phyloP scores from a whole-genome alignment of 768 basidiomycete genomes.

The Leccinellum rugosiceps region DNA sequence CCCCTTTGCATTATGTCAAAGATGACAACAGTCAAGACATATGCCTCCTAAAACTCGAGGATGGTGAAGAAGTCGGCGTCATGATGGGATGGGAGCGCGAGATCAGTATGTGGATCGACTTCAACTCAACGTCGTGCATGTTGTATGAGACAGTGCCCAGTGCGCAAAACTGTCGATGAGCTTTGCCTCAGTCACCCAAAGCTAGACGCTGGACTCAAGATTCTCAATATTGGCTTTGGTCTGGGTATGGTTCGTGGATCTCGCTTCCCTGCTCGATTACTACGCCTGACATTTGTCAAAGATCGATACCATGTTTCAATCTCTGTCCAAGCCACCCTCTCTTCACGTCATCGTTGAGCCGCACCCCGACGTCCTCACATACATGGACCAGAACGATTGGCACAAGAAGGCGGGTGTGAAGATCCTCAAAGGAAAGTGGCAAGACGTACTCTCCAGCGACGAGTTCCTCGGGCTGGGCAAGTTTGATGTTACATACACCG shows the following conservation, averaged over 20 bases:
- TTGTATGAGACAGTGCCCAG: constrained; percentile 34
- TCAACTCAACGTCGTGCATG: not conserved
- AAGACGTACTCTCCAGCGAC: constrained; percentile 69
- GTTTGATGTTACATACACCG: constrained; percentile 89
- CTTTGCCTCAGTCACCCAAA: constrained; percentile 57
- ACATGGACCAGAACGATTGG: constrained; percentile 79
- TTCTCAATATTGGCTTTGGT: constrained; percentile 93
- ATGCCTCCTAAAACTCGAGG: constrained; percentile 62
- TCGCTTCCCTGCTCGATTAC: not conserved
- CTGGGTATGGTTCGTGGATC: constrained; percentile 71
- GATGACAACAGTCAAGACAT: constrained; percentile 81
- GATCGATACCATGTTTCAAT: constrained; percentile 85
- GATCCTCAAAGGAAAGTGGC: constrained; percentile 91
- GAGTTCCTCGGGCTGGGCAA: constrained; percentile 62
- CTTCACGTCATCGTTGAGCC: constrained; percentile 92
- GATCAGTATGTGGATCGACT: constrained; percentile 54
- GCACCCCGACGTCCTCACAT: constrained; percentile 84
- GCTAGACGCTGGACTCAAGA: constrained; percentile 45
- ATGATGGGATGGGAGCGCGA: constrained; percentile 99
- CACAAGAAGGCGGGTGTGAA: constrained; percentile 71
- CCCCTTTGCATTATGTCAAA: constrained; percentile 60
- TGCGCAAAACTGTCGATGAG: constrained; percentile 72
- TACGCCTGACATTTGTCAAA: constrained; percentile 30
- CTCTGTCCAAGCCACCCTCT: constrained; percentile 51
- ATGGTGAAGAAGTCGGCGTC: constrained; percentile 81